Evolutionary conservation across 2,329 filamentous ascomycete species (phyloP).

Genomic region (Harringtonia aguacate): DNA sequence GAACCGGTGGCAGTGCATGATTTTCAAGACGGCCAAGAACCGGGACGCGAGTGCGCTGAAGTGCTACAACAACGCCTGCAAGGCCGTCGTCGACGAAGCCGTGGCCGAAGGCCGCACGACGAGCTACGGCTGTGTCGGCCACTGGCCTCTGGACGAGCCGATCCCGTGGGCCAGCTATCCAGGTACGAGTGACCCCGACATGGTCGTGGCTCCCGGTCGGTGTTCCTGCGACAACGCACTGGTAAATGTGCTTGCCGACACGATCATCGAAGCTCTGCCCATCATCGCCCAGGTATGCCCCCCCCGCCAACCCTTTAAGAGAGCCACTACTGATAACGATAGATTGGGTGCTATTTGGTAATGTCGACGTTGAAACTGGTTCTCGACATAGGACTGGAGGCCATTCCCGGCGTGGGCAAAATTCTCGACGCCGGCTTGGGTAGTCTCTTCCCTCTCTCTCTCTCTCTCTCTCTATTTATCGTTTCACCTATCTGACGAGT

Average conservation of each 20-base stretch:
- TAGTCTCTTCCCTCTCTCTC: neutral
- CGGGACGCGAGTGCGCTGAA: neutral
- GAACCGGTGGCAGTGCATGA: neutral
- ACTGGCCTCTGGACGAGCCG: slow-evolving; percentile 6
- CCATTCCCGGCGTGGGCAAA: slow-evolving; percentile 3
- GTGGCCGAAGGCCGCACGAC: slow-evolving; percentile 3
- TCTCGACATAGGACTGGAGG: slow-evolving; percentile 5
- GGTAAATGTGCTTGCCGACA: slow-evolving; percentile 6
- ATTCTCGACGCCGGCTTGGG: slow-evolving; percentile 4
- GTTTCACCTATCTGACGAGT: neutral
- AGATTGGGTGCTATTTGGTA: slow-evolving; percentile 8
- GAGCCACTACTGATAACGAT: neutral
- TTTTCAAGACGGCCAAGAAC: neutral
- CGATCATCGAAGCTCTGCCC: slow-evolving; percentile 7
- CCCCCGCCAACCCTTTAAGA: neutral
- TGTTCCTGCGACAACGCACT: slow-evolving; percentile 10
- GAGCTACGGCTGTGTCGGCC: slow-evolving; percentile 8
- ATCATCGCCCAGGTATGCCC: slow-evolving; percentile 9
- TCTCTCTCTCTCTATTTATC: neutral
- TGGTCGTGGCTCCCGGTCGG: neutral
- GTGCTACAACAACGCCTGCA: slow-evolving; percentile 5
- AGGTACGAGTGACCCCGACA: neutral
- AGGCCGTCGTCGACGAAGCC: slow-evolving; percentile 2
- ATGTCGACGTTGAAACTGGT: slow-evolving; percentile 11
- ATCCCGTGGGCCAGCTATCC: slow-evolving; percentile 5